Base-by-base conservation (phyloP, 73 alveolate genomes). In the Paramecium pentaurelia region DNA sequence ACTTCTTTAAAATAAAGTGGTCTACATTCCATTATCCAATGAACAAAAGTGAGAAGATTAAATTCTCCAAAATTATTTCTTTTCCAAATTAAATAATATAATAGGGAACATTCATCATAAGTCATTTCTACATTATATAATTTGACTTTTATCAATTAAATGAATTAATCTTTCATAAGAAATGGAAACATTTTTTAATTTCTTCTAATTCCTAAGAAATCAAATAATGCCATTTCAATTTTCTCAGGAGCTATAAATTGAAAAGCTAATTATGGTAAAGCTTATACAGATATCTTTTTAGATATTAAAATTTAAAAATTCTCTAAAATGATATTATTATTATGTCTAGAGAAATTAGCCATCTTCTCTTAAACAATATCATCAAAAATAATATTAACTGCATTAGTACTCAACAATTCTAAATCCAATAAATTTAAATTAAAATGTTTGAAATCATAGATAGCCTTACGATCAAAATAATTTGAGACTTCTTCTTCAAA, bases 111-210 rank as follows among this genome's bases (percentile, higher is more conserved):
- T 80, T 80, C 91, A 80, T 80, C 91, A 80, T 80, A 45, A 0
- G 91, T 80, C 71, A 80, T 25, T 36, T 80, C 71, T 36, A 32
- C 47, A 80, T 80, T 45, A 18, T 80, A 80, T 20, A 80, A 40
- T 80, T 80, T 80, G 3, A 49, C 71, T 47, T 80, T 80, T 9
- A 80, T 9, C 38, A 80, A 47, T 80, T 42, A 42, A 11, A 27
- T 20, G 30, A 80, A 80, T 49, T 40, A 20, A 1, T 80, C 91
- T 44, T 80, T 80, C 77, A 80, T 42, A 5, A 80, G 16, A 20
- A 80, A 40, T 14, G 91, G 91, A 47, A 80, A 80, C 71, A 49
- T 80, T 45, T 47, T 80, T 80, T 80, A 80, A 45, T 25, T 80
- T 28, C 47, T 40, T 45, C 77, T 45, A 6, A 44, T 27, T 18